A percentile compares a stretch with the other conserved stretches of the same genome.
Conservation (phyloP, 441 rosid species). For the Arabidopsis hybrid region DNA sequence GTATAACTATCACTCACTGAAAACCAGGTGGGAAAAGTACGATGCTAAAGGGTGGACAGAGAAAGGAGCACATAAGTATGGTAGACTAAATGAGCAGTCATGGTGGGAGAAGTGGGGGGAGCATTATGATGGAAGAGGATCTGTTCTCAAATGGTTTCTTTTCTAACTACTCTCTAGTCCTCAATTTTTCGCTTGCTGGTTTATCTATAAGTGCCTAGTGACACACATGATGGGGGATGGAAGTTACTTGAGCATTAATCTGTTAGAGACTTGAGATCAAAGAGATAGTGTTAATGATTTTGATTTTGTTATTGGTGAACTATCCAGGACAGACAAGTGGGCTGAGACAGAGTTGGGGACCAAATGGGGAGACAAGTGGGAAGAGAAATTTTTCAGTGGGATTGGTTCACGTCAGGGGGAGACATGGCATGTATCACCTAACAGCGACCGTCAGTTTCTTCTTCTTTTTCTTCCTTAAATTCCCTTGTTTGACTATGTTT, state of each 20-base stretch:
- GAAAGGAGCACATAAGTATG: slow-evolving; percentile 98
- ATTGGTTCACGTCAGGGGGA: slow-evolving; percentile 99
- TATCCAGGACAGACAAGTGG: slow-evolving; percentile 99
- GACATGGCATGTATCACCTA: slow-evolving; percentile 97
- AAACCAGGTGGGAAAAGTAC: slow-evolving; percentile 97
- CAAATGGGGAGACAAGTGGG: slow-evolving; percentile 99
- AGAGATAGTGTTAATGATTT: slow-evolving; percentile 8
- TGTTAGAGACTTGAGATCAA: neutral
- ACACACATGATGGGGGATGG: neutral
- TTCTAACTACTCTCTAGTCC: slow-evolving; percentile 19
- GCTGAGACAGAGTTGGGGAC: slow-evolving; percentile 98
- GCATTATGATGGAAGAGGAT: slow-evolving; percentile 96
- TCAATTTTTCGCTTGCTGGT: slow-evolving; percentile 6
- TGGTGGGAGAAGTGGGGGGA: slow-evolving; percentile 99
- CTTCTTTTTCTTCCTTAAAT: slow-evolving; percentile 14
- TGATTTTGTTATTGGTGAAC: slow-evolving; percentile 36
- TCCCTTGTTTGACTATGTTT: slow-evolving; percentile 15
- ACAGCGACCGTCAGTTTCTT: slow-evolving; percentile 71
- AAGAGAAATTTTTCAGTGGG: slow-evolving; percentile 93
- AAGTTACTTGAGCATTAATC: neutral
- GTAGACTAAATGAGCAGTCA: slow-evolving; percentile 94
- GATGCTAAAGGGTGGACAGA: slow-evolving; percentile 99
- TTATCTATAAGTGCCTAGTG: slow-evolving; percentile 1
- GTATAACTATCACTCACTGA: slow-evolving; percentile 33
- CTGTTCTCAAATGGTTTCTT: slow-evolving; percentile 93